Evolutionary conservation across 2,329 filamentous ascomycete genomes (phyloP).

Genomic region (Neopestalotiopsis rosae): DNA sequence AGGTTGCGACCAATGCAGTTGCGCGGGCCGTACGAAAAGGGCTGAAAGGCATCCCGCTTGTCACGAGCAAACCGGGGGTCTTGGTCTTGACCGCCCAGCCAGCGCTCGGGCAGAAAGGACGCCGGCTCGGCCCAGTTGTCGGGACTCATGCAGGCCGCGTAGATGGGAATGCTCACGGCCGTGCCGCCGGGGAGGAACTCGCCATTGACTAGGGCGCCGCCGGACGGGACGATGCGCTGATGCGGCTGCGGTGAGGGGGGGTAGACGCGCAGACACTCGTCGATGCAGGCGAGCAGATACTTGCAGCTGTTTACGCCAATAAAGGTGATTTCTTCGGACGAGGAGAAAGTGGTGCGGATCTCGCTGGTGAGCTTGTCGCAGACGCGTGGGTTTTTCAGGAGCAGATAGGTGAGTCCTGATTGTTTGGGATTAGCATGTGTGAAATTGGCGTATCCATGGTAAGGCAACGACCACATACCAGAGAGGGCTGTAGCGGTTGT

Average conservation of each 20-base stretch:
- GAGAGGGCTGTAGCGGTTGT: conserved; percentile 27
- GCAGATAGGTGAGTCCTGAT: conserved; percentile 11
- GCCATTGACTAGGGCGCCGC: conserved; percentile 22
- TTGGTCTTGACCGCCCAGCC: conserved; percentile 20
- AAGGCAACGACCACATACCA: conserved; percentile 12
- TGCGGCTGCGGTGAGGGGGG: conserved; percentile 33
- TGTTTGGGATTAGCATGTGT: background rate
- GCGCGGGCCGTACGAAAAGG: conserved; percentile 19
- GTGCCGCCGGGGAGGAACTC: conserved; percentile 22
- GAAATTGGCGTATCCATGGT: background rate
- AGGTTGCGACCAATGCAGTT: conserved; percentile 22
- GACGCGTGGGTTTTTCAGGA: background rate
- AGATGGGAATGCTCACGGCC: conserved; percentile 20
- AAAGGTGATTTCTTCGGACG: conserved; percentile 43
- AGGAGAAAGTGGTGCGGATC: conserved; percentile 42
- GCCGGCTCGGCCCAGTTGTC: conserved; percentile 24
- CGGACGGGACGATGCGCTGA: conserved; percentile 18
- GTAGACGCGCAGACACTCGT: conserved; percentile 47
- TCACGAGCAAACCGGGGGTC: conserved; percentile 5
- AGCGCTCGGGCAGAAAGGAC: conserved; percentile 26
- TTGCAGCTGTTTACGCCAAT: conserved; percentile 33
- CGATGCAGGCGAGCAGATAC: conserved; percentile 46
- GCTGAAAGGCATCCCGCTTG: conserved; percentile 21
- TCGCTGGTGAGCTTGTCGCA: conserved; percentile 33
- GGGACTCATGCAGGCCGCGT: conserved; percentile 22